These are phyloP conservation scores for Mrakia hoshinonis DNA, from an alignment of 768 basidiomycete genomes.

Conservation along the genomic window DNA sequence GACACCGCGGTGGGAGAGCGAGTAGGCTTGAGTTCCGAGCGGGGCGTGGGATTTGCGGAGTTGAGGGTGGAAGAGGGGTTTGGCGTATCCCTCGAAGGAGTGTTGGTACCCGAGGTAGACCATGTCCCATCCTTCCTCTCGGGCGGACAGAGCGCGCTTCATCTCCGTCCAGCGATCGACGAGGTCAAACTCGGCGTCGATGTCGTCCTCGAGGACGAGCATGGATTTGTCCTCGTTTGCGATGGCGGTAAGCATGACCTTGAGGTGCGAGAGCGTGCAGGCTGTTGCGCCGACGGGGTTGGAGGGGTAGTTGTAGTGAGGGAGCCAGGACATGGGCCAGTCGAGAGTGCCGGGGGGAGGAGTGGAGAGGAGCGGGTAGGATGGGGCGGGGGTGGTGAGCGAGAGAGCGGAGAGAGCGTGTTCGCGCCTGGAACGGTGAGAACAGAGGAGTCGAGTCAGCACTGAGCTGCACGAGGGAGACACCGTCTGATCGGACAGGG, in stretches of 20 bases:
- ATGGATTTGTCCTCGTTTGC: background rate
- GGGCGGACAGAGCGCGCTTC: background rate
- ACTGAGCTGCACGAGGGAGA: too few relatives aligned
- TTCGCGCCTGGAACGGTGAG: background rate
- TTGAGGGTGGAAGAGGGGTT: background rate
- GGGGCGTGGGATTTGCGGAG: too few relatives aligned
- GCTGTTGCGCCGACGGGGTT: background rate
- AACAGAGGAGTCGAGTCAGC: background rate
- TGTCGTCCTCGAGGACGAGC: constrained; percentile 21
- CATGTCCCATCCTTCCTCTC: constrained; percentile 12
- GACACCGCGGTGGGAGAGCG: too few relatives aligned
- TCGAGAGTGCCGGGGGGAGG: background rate
- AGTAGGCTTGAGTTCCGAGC: too few relatives aligned
- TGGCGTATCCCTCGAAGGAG: background rate
- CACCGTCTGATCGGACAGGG: too few relatives aligned
- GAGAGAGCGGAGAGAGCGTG: background rate
- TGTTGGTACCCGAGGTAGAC: constrained; percentile 7
- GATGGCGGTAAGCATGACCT: background rate
- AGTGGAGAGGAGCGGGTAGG: background rate
- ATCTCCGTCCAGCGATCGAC: constrained; percentile 5
- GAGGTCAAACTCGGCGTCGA: constrained; percentile 15
- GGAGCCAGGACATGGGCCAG: background rate
- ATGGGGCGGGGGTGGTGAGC: background rate
- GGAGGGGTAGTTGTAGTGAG: too few relatives aligned
- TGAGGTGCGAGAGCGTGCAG: constrained; percentile 14